Evolutionary conservation across 768 basidiomycete genomes (phyloP).

Genomic region (Collybiopsis confluens): DNA sequence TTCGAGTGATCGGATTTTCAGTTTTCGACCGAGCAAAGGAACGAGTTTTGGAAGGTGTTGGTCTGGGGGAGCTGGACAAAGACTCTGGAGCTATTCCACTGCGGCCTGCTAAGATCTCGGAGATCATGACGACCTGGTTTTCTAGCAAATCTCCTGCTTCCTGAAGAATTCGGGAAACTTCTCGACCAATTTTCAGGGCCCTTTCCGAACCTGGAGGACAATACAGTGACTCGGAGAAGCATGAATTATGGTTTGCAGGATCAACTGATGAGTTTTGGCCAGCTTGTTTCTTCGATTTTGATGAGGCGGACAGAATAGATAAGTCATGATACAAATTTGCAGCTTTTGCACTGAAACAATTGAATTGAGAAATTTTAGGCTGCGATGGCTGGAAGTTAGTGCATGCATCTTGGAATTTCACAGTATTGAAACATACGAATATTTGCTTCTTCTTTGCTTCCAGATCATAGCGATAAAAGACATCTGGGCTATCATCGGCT

Average conservation of each 20-base stretch:
- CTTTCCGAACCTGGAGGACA: not conserved
- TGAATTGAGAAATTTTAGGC: slow-evolving; percentile 1
- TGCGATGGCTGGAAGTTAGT: not conserved
- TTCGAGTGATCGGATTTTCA: too few species aligned
- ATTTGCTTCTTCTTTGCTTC: not conserved
- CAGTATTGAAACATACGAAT: not conserved
- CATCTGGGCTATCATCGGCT: not conserved
- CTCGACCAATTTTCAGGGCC: not conserved
- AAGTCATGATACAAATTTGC: not conserved
- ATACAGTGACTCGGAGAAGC: not conserved
- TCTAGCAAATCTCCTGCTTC: not conserved
- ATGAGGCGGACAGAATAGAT: not conserved
- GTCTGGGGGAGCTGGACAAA: not conserved
- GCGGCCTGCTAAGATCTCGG: not conserved
- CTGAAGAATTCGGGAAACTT: not conserved
- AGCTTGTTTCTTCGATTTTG: not conserved
- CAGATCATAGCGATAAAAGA: slow-evolving; percentile 1
- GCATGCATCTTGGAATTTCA: too few species aligned
- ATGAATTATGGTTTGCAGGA: not conserved
- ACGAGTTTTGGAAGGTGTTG: too few species aligned
- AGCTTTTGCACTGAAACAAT: not conserved
- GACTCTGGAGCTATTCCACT: not conserved
- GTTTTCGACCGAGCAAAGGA: too few species aligned
- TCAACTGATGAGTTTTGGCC: not conserved
- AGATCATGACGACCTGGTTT: not conserved